Base-by-base conservation (phyloP, 257 asterid species). In the Penstemon barbatus region DNA sequence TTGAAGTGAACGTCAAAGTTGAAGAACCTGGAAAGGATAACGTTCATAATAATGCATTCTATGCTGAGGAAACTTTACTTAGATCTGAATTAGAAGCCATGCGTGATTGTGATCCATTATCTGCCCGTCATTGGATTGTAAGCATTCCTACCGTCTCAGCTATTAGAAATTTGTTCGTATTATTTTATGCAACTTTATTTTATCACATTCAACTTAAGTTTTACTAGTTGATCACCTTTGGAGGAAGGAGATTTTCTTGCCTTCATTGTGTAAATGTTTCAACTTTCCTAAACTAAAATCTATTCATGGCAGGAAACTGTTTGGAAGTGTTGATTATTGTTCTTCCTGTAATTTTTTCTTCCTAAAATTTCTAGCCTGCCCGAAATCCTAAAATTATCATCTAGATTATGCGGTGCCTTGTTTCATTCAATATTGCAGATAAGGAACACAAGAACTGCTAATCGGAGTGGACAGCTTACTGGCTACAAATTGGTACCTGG, bases 91-190 rank as follows among this genome's bases (percentile, higher is more conserved):
- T 82, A 73, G 93, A 90, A 79, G 98, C 98, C 66, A 90, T 83
- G 87, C 96, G 98, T 13, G 95, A 92, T 70, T 85, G 94, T 67
- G 87, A 88, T 86, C 96, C 96, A n/a, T 76, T 84, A 61, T 78
- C 90, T 37, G 98, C 97, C 57, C 97, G 98, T 25, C 98, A 92
- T 76, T 92, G 98, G 98, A 86, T 92, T 62, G 98, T 92, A 88
- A 83, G 97, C 70, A 40, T 54, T 71, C 57, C 46, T 39, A 38
- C 68, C 60, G 37, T 11, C 19, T 75, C 36, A 67, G 68, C 19
- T 9, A 40, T 43, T 33, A 49, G 44, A 45, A 46, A 18, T 60
- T 36, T 72, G 56, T 56, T 19, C 66, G 61, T 25, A 15, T 58
- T 59, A 52, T 54, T 49, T 40, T 73, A 50, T 18, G 36, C 59